Conservation (phyloP, 257 asterid genomes). For the Parsonsia alboflavescens region DNA sequence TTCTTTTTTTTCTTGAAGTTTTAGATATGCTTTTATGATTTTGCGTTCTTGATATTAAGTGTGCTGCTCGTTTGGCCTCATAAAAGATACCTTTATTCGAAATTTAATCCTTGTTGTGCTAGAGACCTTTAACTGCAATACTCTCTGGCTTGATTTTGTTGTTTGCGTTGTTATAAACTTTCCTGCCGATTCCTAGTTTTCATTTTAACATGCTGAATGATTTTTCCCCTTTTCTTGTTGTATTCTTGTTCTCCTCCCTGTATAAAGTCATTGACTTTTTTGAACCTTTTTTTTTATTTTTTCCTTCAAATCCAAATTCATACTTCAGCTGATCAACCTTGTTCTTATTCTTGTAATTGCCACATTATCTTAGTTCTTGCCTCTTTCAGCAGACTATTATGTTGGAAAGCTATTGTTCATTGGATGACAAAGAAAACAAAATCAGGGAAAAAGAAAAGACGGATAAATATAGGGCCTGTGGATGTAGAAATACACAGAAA, state of each 20-base stretch:
- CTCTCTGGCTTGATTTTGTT: neutral
- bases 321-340: neutral
- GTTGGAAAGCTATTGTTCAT: no score
- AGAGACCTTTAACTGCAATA: neutral
- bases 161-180: neutral
- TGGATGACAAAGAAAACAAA: neutral
- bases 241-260: neutral
- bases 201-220: neutral
- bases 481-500: neutral
- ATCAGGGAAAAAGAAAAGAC: no score
- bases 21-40: neutral
- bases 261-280: neutral
- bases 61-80: neutral
- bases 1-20: neutral
- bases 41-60: neutral
- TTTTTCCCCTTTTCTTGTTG: neutral
- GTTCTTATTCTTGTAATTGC: neutral
- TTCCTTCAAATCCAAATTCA: neutral
- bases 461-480: neutral
- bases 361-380: neutral
- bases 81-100: neutral
- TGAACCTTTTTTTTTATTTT: neutral
- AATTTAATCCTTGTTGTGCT: neutral
- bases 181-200: neutral
- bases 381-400: neutral